Base-by-base conservation (phyloP, 23 red algal genomes). In the Gracilaria gracilis region DNA sequence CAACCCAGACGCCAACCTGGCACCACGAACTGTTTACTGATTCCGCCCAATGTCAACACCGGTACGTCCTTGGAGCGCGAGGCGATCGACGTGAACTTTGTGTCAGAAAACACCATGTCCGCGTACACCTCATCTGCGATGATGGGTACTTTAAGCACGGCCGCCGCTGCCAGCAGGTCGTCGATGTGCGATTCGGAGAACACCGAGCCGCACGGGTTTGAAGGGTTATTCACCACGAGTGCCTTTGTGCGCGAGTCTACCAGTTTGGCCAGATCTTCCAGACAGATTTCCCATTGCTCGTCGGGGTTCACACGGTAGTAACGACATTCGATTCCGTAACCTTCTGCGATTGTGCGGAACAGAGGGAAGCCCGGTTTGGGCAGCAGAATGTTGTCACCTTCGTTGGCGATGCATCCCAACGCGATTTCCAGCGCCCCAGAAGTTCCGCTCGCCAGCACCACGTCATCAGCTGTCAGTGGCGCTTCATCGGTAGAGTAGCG, bases 81-180 rank as follows among this genome's bases (percentile, higher is more conserved):
- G 13, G 72, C 94, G 35, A 96, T 61, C 2, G 97, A 65, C 19
- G 76, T 81, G 58, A 96, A 99, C 35, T 32, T 58, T 8, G 25
- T 34, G 0, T 23, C 27, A 12, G 81, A 72, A 61, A 99, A 99
- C 33, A 91, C 85, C 94, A 99, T 99, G 42, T 96, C 90, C 27
- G 97, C 94, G 83, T 99, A 99, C 21, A 99, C 93, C 64, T 99
- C 97, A 83, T 99, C 97, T 37, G 91, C 92, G 38, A 99, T 80
- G 48, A 99, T 95, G 16, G 94, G 94, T 59, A 99, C 40, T 38
- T 82, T 76, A 80, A 96, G 77, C 17, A 80, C 61, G 11, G 62
- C 53, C 57, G 94, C 94, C 61, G 84, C 35, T 12, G 85, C 67
- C 25, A 93, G 16, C 35, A 99, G 54, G 15, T 79, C 84, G 46